Conservation (phyloP, 2,329 filamentous ascomycete species). For the Scedosporium boydii region DNA sequence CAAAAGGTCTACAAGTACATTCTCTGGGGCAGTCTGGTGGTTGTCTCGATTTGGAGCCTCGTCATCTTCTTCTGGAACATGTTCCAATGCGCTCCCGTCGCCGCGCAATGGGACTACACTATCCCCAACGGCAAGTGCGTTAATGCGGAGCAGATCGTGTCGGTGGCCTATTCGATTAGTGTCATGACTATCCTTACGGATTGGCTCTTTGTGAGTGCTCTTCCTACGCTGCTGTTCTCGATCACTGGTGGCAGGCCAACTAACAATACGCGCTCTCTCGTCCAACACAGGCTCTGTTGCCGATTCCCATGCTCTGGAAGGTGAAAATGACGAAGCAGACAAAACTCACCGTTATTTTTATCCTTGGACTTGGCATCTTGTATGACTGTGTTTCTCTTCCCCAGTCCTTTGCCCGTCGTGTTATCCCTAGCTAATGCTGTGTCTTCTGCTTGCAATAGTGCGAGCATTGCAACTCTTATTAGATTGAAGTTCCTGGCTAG, state of each 20-base stretch:
- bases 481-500: constrained; percentile 38
- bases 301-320: constrained; percentile 44
- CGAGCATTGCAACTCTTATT: constrained; percentile 44
- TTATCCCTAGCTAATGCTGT: constrained; percentile 9
- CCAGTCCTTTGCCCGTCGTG: neutral
- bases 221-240: neutral
- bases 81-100: constrained; percentile 40
- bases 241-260: neutral
- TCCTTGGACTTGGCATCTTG: constrained; percentile 42
- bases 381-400: constrained; percentile 14
- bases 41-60: constrained; percentile 36
- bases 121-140: constrained; percentile 33
- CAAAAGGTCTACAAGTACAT: constrained; percentile 37
- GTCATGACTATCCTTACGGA: constrained; percentile 44
- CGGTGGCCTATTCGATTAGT: constrained; percentile 40
- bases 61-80: constrained; percentile 43
- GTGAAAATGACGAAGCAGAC: constrained; percentile 43
- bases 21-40: constrained; percentile 32
- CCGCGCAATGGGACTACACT: constrained; percentile 43
- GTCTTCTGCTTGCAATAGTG: constrained; percentile 21
- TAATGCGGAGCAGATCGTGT: constrained; percentile 31
- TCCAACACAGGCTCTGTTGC: constrained; percentile 31
- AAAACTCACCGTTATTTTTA: constrained; percentile 39
- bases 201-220: constrained; percentile 36
- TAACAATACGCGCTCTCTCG: constrained; percentile 4